Evolutionary conservation across 2,329 filamentous ascomycete species (phyloP).

Genomic region (Alternaria tenuissima): DNA sequence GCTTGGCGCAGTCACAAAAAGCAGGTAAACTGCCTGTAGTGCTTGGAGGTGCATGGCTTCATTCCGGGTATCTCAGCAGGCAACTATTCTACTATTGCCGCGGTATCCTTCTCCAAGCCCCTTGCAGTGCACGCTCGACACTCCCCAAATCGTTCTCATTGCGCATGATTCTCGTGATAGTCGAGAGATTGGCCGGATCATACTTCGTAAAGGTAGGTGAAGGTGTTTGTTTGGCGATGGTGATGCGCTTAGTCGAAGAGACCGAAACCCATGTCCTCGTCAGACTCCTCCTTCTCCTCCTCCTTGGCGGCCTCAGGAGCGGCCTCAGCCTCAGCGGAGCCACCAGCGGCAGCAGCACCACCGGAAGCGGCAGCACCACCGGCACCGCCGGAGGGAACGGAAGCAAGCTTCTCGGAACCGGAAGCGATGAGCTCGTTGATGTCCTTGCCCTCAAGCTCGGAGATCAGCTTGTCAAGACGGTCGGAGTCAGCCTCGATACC

Average conservation of each 20-base stretch:
- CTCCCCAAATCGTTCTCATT: conserved; percentile 45
- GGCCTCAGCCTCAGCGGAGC: conserved; percentile 57
- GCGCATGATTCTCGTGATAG: conserved; percentile 44
- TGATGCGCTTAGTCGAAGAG: conserved; percentile 67
- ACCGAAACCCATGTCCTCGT: conserved; percentile 79
- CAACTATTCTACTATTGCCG: conserved; percentile 29
- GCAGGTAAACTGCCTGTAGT: background rate
- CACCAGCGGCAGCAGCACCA: conserved; percentile 73
- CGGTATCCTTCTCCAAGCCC: conserved; percentile 30
- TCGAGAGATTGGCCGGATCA: conserved; percentile 40
- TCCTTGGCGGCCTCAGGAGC: conserved; percentile 69
- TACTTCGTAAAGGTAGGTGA: conserved; percentile 36
- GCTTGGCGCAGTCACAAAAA: background rate
- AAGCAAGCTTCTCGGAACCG: conserved; percentile 93
- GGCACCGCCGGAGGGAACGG: conserved; percentile 90
- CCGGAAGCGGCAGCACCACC: conserved; percentile 72
- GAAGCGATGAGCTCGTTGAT: conserved; percentile 95
- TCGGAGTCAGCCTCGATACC: conserved; percentile 91
- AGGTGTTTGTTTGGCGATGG: conserved; percentile 17
- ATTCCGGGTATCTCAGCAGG: conserved; percentile 45
- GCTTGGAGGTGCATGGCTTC: conserved; percentile 47
- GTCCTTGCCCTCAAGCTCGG: conserved; percentile 90
- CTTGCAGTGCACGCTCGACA: conserved; percentile 47
- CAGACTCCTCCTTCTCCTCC: conserved; percentile 79
- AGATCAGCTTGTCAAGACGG: conserved; percentile 84